Base-by-base conservation (phyloP, 305 asterid species). In the Fraxinus greggii region DNA sequence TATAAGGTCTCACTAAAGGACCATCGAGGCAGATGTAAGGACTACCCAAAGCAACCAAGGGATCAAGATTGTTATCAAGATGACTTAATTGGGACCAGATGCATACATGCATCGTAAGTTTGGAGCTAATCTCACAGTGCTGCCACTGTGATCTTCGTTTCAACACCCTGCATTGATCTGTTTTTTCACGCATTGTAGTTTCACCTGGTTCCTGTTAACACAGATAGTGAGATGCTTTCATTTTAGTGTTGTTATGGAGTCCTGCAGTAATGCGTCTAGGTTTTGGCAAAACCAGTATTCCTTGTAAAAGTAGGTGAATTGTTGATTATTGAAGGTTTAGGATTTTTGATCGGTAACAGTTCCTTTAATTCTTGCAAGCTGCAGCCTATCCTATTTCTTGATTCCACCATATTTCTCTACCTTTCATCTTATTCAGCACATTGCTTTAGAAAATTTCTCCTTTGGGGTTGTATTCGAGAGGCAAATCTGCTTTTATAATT, bases 1-100 rank as follows among this genome's bases (percentile, higher is more conserved):
- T 82, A 79, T 95, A 85, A 89, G 93, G 86, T 83, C 92, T 83
- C 95, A 91, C 82, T 95, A 83, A 88, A 78, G 79, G 74, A 72
- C 29, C 72, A 31, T 13, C 61, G 29, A 19, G 33, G 28, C 59
- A 65, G 72, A 35, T 42, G 32, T 63, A 12, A 51, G 51, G 51
- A 15, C 65, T 32, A n/a, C 75, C 79, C 23, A 35, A 15, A 32
- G 65, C 40, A 75, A 78, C 61, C 56, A 26, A 70, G 51, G 82
- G 40, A 48, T 42, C 40, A 0, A 17, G 31, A 26, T 31, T 76
- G 3, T 29, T 19, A 5, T 13, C 36, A 3, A 26, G 23, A 69
- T 29, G 35, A 28, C 74, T 65, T 67, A 3, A 67, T 3, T 12
- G 19, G 73, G 73, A 67, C 19, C 33, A 28, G 35, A 10, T 28